Percentiles rank a stretch among this genome's conserved stretches.
Conservation (phyloP, 257 asterid species). For the Forsythia suspensa region DNA sequence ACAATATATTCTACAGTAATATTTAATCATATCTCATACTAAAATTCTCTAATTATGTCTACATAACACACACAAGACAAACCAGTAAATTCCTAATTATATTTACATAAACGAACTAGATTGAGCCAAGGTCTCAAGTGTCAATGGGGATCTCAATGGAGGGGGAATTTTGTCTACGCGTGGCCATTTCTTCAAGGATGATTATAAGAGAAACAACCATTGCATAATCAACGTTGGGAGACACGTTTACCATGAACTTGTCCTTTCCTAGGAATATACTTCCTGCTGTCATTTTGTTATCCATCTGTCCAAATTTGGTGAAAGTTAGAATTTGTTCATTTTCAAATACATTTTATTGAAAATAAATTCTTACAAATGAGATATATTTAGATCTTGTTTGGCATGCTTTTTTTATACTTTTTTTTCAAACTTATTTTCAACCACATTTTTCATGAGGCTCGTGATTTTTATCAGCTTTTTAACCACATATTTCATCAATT, state of each 20-base stretch:
- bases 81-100: neutral
- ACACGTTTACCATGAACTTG: constrained; percentile 30
- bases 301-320: constrained; percentile 36
- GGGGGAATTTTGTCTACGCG: neutral
- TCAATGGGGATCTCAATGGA: too few species aligned
- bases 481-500: too few species aligned
- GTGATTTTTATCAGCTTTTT: too few species aligned
- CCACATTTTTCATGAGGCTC: too few species aligned
- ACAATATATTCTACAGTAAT: too few species aligned
- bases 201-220: constrained; percentile 44
- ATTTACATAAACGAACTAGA: neutral
- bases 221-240: constrained; percentile 38
- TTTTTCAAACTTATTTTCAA: too few species aligned
- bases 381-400: too few species aligned
- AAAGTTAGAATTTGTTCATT: too few species aligned
- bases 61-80: neutral
- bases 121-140: neutral
- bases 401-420: too few species aligned
- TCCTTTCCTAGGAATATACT: constrained; percentile 43
- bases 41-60: neutral
- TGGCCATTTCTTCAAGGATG: constrained; percentile 40
- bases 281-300: constrained; percentile 35
- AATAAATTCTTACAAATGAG: too few species aligned
- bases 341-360: too few species aligned
- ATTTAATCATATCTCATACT: too few species aligned